phyloP scores from a whole-genome alignment of 768 basidiomycete genomes.

The Trametes elegans region DNA sequence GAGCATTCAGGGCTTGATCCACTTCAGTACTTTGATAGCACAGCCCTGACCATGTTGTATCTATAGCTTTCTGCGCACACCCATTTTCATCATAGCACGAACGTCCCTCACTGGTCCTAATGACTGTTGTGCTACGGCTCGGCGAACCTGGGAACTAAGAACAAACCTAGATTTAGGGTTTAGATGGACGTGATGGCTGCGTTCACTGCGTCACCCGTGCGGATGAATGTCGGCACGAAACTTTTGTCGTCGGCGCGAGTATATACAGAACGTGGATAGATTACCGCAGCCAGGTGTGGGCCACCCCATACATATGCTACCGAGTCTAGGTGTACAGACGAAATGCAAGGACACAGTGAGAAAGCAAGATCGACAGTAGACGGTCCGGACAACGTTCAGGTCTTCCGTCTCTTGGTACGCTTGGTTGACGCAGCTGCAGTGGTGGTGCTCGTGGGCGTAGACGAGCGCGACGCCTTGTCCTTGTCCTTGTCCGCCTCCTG shows the following conservation, averaged over 20 bases:
- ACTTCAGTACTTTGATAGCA: no score
- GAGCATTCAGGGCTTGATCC: no score
- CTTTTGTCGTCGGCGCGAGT: no score
- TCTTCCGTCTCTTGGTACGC: constrained; percentile 48
- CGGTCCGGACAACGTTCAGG: background rate
- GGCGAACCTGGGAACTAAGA: background rate
- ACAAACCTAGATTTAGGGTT: constrained; percentile 10
- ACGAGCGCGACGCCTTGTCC: constrained; percentile 51
- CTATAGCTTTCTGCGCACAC: background rate
- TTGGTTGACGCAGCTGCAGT: constrained; percentile 48
- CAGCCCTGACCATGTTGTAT: no score
- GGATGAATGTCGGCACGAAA: no score
- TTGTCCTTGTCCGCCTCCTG: constrained; percentile 46
- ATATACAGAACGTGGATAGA: background rate
- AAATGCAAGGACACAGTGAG: background rate
- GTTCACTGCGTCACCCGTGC: no score
- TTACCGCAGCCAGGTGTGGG: background rate
- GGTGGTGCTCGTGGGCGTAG: constrained; percentile 53
- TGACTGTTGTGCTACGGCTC: no score
- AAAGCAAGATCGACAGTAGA: background rate
- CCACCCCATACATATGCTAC: constrained; percentile 9
- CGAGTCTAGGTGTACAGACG: constrained; percentile 10
- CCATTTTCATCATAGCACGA: no score
- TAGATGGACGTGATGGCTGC: background rate
- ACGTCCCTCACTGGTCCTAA: no score